These are phyloP conservation scores for Begonia peltatifolia DNA, from an alignment of 306 rosid species.

Conservation along the genomic window DNA sequence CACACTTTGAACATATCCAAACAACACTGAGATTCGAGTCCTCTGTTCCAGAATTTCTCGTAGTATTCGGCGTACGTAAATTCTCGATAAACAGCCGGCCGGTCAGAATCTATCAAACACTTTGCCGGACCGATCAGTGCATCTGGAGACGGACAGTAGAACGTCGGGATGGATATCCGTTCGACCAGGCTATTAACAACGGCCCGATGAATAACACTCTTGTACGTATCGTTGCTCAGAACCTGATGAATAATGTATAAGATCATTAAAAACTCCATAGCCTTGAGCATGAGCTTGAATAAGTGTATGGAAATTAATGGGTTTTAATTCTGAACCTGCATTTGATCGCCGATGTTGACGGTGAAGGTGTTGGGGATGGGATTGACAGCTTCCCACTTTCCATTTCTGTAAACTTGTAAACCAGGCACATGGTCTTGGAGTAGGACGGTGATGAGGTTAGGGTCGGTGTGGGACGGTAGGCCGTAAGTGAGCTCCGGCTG, in stretches of 20 bases:
- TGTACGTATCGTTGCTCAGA: conserved; percentile 29
- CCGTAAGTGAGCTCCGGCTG: conserved; percentile 45
- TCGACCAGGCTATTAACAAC: conserved; percentile 24
- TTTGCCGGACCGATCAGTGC: conserved; percentile 27
- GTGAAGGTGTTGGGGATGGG: conserved; percentile 37
- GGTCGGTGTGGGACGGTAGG: conserved; percentile 36
- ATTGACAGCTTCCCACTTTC: conserved; percentile 28
- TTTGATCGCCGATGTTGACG: conserved; percentile 38
- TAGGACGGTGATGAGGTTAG: conserved; percentile 31
- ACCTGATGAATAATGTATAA: conserved; percentile 6
- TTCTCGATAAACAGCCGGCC: conserved; percentile 11
- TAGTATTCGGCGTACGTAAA: conserved; percentile 28
- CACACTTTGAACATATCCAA: conserved; percentile 25
- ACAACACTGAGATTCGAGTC: conserved; percentile 24
- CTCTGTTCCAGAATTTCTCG: conserved; percentile 28
- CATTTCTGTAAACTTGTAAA: conserved; percentile 30
- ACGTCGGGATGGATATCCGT: conserved; percentile 39
- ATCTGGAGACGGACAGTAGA: conserved; percentile 31
- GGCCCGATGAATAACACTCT: conserved; percentile 39
- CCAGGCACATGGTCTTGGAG: conserved; percentile 45
- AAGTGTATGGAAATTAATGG: neutral
- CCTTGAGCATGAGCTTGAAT: too few relatives aligned
- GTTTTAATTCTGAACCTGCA: conserved; percentile 25
- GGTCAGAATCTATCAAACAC: conserved; percentile 9
- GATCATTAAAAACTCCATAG: too few relatives aligned